Evolutionary conservation across 116 monocot species (phyloP), one percentile per base, ranked within the genome.

Genomic region (Trichopus zeylanicus): DNA sequence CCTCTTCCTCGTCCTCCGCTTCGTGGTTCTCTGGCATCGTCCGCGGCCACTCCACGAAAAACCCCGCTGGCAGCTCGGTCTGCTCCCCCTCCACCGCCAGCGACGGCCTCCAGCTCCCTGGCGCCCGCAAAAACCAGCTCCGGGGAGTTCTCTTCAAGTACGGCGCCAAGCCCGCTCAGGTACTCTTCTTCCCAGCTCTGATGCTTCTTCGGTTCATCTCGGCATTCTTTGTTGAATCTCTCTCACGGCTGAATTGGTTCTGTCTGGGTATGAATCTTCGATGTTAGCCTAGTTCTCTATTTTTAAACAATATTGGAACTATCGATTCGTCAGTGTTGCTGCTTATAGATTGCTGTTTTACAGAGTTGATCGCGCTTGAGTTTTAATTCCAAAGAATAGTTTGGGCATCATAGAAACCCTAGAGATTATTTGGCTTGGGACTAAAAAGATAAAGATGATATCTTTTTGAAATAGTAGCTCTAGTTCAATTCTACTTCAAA

Each of bases 131-230:
- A 59, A 85, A 85, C 59, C 87, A 87, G 61, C 62, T 88, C 59
- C 69, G 32, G 12, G 93, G 88, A 16, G 57, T 70, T 39, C 79
- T 88, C 31, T 88, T 93, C 77, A 93, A 85, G 88, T 93, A 93
- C 67, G 93, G 93, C 4, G 75, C 88, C 57, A 78, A 82, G 30
- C n/a, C 88, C n/a, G 70, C 68, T 21, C 93, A 93, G 93, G 93
- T 85, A n/a, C 10, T 62, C 12, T 13, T 42, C 42, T n/a, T n/a
- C n/a, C n/a, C n/a, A n/a, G n/a, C n/a, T n/a, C n/a, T n/a, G n/a
- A n/a, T n/a, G n/a, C n/a, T n/a, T n/a, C n/a, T n/a, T n/a, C n/a
- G n/a, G n/a, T n/a, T n/a, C n/a, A n/a, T n/a, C n/a, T n/a, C n/a
- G n/a, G 42, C 42, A 0, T n/a, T 42, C n/a, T 13, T 42, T 42